phyloP scores from a whole-genome alignment of 1,284 basidiomycete species.

The Coniferiporia weirii region DNA sequence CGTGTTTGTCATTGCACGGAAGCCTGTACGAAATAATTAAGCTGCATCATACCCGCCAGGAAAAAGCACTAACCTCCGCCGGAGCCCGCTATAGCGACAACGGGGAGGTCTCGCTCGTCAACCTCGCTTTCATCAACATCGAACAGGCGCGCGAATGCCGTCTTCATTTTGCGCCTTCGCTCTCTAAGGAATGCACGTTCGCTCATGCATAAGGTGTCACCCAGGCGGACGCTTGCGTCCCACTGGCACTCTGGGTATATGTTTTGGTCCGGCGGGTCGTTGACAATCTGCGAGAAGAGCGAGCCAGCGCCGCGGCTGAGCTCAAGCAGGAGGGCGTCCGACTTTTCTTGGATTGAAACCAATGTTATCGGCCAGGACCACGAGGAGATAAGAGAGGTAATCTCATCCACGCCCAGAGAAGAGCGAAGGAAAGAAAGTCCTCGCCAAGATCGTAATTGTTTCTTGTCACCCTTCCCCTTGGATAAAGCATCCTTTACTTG shows the following conservation, averaged over 20 bases:
- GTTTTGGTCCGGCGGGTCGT: conserved; percentile 25
- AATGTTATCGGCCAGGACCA: conserved; percentile 30
- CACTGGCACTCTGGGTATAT: conserved; percentile 37
- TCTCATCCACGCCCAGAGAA: conserved; percentile 24
- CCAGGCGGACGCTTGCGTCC: conserved; percentile 36
- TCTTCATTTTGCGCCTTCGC: conserved; percentile 29
- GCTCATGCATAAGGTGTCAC: conserved; percentile 32
- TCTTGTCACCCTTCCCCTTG: background rate
- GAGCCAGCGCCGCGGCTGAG: conserved; percentile 33
- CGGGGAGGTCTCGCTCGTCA: conserved; percentile 36
- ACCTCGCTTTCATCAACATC: conserved; percentile 31
- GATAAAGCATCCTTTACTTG: background rate
- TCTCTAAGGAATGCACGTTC: conserved; percentile 35
- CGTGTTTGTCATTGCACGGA: conserved; percentile 39
- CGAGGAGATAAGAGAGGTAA: conserved; percentile 25
- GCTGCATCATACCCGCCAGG: background rate
- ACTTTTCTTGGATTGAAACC: conserved; percentile 26
- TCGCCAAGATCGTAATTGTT: conserved; percentile 20
- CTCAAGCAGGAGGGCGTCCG: conserved; percentile 31
- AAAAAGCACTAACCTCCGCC: conserved; percentile 31
- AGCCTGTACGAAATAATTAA: conserved; percentile 24
- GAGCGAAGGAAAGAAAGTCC: conserved; percentile 28
- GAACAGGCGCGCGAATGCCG: conserved; percentile 32
- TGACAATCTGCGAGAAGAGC: conserved; percentile 31
- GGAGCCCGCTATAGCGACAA: conserved; percentile 37